Evolutionary conservation across 257 asterid genomes (phyloP).

Genomic region (Solanum paucissectum): DNA sequence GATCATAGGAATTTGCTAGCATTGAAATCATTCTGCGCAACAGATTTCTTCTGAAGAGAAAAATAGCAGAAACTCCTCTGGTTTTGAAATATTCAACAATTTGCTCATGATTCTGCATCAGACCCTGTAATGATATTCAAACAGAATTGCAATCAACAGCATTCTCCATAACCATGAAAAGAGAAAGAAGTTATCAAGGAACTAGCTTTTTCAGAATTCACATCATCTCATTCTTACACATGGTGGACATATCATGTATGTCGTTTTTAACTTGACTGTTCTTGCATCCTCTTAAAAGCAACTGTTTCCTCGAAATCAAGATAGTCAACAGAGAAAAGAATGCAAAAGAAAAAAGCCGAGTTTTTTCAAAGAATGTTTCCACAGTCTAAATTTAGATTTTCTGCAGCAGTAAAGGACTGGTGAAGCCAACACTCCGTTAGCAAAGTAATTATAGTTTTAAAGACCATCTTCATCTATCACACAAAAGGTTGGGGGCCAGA

Average conservation of each 20-base stretch:
- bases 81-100: conserved; percentile 64
- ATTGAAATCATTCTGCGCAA: conserved; percentile 83
- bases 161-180: background rate
- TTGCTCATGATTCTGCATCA: conserved; percentile 73
- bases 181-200: background rate
- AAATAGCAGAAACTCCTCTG: conserved; percentile 76
- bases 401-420: background rate
- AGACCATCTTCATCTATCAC: background rate
- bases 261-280: background rate
- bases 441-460: background rate
- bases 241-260: background rate
- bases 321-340: background rate
- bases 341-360: background rate
- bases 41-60: conserved; percentile 86
- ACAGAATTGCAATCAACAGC: background rate
- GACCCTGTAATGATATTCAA: conserved; percentile 46
- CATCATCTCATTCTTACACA: background rate
- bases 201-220: background rate
- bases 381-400: background rate
- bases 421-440: background rate
- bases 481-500: background rate
- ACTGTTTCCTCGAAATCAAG: background rate
- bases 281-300: background rate
- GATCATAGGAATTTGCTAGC: conserved; percentile 86
- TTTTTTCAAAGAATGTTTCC: background rate